phyloP scores from a whole-genome alignment of 805 yeast genomes.

The Lipomyces lipofer region DNA sequence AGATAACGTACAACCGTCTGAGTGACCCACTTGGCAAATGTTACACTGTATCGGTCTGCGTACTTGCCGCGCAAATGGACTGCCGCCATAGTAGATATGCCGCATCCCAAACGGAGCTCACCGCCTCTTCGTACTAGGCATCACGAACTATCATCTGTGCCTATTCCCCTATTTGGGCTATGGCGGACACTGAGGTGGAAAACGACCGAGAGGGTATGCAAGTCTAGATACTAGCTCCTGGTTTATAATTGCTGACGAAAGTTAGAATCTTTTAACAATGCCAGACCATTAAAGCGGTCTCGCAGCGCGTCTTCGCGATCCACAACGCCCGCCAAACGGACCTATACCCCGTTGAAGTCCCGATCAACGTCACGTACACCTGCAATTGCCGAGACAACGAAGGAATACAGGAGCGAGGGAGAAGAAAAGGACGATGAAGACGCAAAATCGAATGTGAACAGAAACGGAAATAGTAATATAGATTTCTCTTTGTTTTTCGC shows the following conservation, averaged over 20 bases:
- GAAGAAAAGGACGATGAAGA: conserved; percentile 9
- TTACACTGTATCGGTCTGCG: not conserved
- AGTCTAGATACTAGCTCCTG: too few species aligned
- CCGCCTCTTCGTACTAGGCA: too few species aligned
- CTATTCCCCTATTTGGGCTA: too few species aligned
- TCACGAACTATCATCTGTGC: too few species aligned
- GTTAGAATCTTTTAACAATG: not conserved
- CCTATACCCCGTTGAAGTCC: not conserved
- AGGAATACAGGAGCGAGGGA: not conserved
- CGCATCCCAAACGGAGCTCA: too few species aligned
- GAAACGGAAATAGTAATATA: not conserved
- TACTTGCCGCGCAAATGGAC: not conserved
- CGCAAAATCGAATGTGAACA: not conserved
- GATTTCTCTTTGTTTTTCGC: not conserved
- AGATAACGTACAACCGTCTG: not conserved
- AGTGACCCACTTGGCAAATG: not conserved
- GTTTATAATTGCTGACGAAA: too few species aligned
- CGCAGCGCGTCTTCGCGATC: not conserved
- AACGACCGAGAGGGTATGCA: too few species aligned
- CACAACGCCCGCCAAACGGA: not conserved
- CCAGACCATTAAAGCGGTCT: not conserved
- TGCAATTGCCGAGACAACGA: not conserved
- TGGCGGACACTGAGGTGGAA: too few species aligned
- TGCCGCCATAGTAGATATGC: too few species aligned
- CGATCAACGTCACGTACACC: not conserved